A percentile compares a stretch with the other conserved stretches of the same genome.
phyloP scores from a whole-genome alignment of 805 yeast genomes.

The Yarrowia sp. region DNA sequence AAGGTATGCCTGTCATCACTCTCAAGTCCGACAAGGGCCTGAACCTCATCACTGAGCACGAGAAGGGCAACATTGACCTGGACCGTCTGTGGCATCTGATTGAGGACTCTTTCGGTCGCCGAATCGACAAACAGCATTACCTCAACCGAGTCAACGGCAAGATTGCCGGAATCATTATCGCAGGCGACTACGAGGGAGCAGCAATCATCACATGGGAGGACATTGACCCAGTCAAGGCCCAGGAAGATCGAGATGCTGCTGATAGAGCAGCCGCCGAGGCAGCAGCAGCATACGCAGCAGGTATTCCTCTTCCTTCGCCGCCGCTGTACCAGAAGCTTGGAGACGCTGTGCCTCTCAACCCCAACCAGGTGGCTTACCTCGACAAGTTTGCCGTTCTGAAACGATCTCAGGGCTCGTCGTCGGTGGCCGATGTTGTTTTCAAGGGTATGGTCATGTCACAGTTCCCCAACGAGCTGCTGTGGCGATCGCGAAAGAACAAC shows the following conservation, averaged over 20 bases:
- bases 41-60: slow-evolving; percentile 53
- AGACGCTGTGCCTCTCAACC: slow-evolving; percentile 43
- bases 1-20: slow-evolving; percentile 69
- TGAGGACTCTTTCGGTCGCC: slow-evolving; percentile 78
- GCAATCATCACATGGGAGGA: slow-evolving; percentile 89
- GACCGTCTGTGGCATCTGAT: slow-evolving; percentile 65
- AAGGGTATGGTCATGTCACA: slow-evolving; percentile 71
- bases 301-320: slow-evolving; percentile 26
- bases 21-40: slow-evolving; percentile 51
- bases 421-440: slow-evolving; percentile 92
- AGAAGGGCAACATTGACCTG: slow-evolving; percentile 59
- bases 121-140: slow-evolving; percentile 71
- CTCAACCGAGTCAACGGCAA: slow-evolving; percentile 66
- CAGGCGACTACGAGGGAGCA: slow-evolving; percentile 95
- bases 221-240: slow-evolving; percentile 48
- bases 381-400: slow-evolving; percentile 94
- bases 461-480: slow-evolving; percentile 75
- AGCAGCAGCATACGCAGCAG: slow-evolving; percentile 25
- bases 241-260: slow-evolving; percentile 28
- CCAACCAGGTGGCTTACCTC: slow-evolving; percentile 67
- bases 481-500: slow-evolving; percentile 87
- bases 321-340: slow-evolving; percentile 32
- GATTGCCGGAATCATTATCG: slow-evolving; percentile 79
- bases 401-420: slow-evolving; percentile 85
- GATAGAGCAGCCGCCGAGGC: slow-evolving; percentile 37